A percentile compares a stretch with the other conserved stretches of the same genome.
phyloP scores from a whole-genome alignment of 257 asterid species.

The Forsythia viridissima region DNA sequence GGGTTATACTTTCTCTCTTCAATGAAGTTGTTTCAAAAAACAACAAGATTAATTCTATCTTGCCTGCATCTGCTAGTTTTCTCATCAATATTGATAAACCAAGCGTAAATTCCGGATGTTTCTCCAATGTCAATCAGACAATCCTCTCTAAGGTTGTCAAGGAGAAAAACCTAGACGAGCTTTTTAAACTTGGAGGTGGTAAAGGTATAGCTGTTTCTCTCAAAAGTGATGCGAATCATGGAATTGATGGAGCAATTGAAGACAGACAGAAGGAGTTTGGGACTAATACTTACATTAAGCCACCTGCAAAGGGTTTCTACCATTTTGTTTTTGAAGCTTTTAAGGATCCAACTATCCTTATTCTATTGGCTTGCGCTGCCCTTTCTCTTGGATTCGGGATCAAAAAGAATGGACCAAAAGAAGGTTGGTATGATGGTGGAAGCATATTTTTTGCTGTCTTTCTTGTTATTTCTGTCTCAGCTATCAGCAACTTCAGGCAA shows the following conservation, averaged over 20 bases:
- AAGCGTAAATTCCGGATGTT: not conserved
- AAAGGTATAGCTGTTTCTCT: constrained; percentile 34
- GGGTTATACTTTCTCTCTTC: constrained; percentile 11
- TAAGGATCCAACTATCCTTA: constrained; percentile 21
- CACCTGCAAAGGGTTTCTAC: constrained; percentile 23
- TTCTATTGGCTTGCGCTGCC: constrained; percentile 30
- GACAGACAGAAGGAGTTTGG: constrained; percentile 45
- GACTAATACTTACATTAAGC: constrained; percentile 29
- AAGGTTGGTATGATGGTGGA: constrained; percentile 37
- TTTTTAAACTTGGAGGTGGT: constrained; percentile 33
- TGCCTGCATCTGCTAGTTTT: not conserved
- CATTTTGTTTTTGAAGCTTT: constrained; percentile 26
- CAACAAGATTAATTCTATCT: not conserved
- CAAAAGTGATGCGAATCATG: constrained; percentile 15
- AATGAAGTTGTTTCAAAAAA: not conserved
- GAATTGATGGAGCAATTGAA: constrained; percentile 30
- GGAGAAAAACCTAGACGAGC: constrained; percentile 30
- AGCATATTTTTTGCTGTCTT: constrained; percentile 31
- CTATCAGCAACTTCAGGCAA: constrained; percentile 24
- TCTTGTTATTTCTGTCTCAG: constrained; percentile 27
- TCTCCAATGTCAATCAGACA: constrained; percentile 17
- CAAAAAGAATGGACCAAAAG: constrained; percentile 20
- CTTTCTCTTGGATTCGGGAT: constrained; percentile 34
- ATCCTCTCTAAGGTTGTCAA: constrained; percentile 36
- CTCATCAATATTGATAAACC: constrained; percentile 1